phyloP scores from a whole-genome alignment of 2,329 filamentous ascomycete species.

The Didymella pomorum region DNA sequence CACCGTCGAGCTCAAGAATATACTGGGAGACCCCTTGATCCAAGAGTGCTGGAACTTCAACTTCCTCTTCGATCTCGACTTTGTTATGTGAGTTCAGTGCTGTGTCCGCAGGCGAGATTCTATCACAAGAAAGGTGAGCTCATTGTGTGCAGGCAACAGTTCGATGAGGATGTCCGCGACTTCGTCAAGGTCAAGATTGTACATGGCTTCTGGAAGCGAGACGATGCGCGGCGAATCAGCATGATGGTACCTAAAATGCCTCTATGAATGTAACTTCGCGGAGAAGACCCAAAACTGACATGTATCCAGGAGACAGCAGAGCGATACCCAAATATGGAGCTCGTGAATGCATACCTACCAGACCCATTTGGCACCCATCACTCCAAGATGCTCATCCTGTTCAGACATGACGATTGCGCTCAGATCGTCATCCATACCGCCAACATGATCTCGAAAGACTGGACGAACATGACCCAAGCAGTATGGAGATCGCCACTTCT shows the following conservation, averaged over 20 bases:
- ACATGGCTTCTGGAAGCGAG: conserved; percentile 72
- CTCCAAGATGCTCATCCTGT: conserved; percentile 83
- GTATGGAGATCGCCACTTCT: conserved; percentile 80
- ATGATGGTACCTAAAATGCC: conserved; percentile 60
- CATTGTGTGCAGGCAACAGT: conserved; percentile 51
- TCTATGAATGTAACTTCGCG: no score
- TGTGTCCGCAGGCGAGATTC: background rate
- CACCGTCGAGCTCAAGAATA: conserved; percentile 69
- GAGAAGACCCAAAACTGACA: conserved; percentile 11
- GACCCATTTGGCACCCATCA: conserved; percentile 88
- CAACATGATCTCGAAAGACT: conserved; percentile 89
- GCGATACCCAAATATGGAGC: conserved; percentile 70
- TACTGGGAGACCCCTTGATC: conserved; percentile 78
- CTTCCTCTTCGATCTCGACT: conserved; percentile 69
- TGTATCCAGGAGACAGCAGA: conserved; percentile 65
- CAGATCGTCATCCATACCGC: conserved; percentile 88
- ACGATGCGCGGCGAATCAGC: conserved; percentile 65
- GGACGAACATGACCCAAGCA: conserved; percentile 86
- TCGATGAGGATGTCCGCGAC: conserved; percentile 64
- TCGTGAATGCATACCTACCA: conserved; percentile 79
- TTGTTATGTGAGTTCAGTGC: conserved; percentile 59
- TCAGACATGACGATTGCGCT: conserved; percentile 77
- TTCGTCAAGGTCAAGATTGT: conserved; percentile 66
- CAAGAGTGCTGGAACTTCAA: conserved; percentile 77
- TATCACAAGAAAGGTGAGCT: conserved; percentile 1